Percentiles rank a stretch among this genome's conserved stretches.
phyloP scores from a whole-genome alignment of 208 protist species.

The Lotmaria passim region DNA sequence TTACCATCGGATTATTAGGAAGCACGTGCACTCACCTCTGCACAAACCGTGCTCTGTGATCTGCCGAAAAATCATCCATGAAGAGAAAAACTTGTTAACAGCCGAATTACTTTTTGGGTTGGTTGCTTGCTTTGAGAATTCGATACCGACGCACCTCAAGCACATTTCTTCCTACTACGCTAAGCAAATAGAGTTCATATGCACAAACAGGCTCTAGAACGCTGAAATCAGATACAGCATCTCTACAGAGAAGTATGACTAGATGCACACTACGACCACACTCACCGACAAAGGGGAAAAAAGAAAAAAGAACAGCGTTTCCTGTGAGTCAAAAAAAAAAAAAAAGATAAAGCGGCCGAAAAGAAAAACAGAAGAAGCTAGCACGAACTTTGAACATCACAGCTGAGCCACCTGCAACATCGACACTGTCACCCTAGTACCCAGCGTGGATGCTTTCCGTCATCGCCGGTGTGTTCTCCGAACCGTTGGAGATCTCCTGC shows the following conservation, averaged over 20 bases:
- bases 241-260: not conserved
- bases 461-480: conserved; percentile 66
- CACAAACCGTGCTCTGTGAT: too few species aligned
- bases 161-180: conserved; percentile 1
- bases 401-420: not conserved
- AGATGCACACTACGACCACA: not conserved
- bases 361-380: too few species aligned
- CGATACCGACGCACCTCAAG: too few species aligned
- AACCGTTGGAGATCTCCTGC: conserved; percentile 70
- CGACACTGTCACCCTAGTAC: conserved; percentile 33
- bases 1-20: too few species aligned
- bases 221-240: not conserved
- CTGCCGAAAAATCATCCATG: too few species aligned
- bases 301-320: not conserved
- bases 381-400: too few species aligned
- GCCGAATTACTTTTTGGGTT: not conserved
- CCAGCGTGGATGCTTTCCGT: conserved; percentile 63
- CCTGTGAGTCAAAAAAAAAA: too few species aligned
- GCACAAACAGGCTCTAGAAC: not conserved
- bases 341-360: too few species aligned
- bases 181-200: not conserved
- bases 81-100: too few species aligned
- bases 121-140: too few species aligned
- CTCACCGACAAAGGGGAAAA: not conserved
- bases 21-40: too few species aligned